Conservation (phyloP, 2,329 filamentous ascomycete genomes). For the Colletotrichum magnum region DNA sequence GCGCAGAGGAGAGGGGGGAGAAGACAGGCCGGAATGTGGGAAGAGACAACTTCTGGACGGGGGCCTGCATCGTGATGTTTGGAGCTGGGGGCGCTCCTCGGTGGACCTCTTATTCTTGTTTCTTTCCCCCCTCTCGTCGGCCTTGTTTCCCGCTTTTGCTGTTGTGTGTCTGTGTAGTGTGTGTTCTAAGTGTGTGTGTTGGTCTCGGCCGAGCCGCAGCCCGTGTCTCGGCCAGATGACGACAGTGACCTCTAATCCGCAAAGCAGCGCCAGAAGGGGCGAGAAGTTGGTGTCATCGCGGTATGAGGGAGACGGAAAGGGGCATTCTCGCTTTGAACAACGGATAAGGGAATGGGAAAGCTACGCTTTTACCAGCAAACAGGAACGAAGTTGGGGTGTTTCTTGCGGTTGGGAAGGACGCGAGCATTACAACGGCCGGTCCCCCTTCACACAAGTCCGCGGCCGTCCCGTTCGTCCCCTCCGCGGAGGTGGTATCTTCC, state of each 20-base stretch:
- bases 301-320: neutral
- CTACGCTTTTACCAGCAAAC: neutral
- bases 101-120: too few species aligned
- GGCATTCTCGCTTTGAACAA: neutral
- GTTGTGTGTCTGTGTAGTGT: too few species aligned
- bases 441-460: neutral
- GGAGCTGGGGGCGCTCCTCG: too few species aligned
- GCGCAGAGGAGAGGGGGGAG: too few species aligned
- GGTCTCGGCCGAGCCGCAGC: neutral
- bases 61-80: too few species aligned
- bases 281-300: neutral
- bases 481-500: neutral
- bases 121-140: neutral
- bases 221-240: neutral
- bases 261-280: too few species aligned
- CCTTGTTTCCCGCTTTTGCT: too few species aligned
- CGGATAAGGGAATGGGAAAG: neutral
- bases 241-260: constrained; percentile 8
- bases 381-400: neutral
- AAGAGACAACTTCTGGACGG: too few species aligned
- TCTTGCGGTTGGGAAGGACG: neutral
- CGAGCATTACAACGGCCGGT: neutral
- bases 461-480: too few species aligned
- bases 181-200: too few species aligned
- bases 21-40: too few species aligned